These are phyloP conservation scores for Ambispora gerdemannii DNA, from an alignment of 192 early-diverging fungal species.

Conservation along the genomic window DNA sequence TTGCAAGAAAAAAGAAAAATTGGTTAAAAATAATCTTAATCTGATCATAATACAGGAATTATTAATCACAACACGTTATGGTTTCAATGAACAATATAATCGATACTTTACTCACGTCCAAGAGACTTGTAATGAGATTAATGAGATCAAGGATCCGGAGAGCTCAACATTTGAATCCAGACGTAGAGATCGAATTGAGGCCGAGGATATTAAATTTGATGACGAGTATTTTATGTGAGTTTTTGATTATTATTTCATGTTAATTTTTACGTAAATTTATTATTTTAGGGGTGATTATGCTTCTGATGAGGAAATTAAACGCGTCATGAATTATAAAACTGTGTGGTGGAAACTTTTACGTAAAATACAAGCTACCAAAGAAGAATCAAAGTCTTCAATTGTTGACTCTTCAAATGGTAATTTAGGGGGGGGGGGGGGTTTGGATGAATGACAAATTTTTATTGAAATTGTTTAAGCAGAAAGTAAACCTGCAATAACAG, in stretches of 20 bases:
- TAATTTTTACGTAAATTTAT: no score
- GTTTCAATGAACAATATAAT: constrained; percentile 86
- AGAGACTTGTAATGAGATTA: constrained; percentile 69
- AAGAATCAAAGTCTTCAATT: no score
- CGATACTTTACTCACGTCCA: constrained; percentile 72
- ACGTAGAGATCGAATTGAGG: constrained; percentile 56
- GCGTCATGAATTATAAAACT: constrained; percentile 71
- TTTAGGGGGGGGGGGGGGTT: no score
- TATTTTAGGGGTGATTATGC: constrained; percentile 68
- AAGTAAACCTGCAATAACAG: no score
- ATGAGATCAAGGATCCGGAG: constrained; percentile 60
- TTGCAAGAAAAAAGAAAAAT: not conserved
- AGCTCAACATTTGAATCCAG: constrained; percentile 50
- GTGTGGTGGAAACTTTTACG: constrained; percentile 61
- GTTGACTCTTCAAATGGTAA: no score
- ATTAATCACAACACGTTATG: constrained; percentile 60
- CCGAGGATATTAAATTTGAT: constrained; percentile 86
- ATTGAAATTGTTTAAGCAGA: no score
- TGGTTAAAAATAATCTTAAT: not conserved
- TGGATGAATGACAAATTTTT: no score
- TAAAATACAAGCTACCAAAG: constrained; percentile 53
- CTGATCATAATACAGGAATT: constrained; percentile 17
- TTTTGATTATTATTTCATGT: not conserved
- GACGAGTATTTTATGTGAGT: constrained; percentile 85
- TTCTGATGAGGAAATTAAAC: constrained; percentile 81